Percentiles rank a stretch among this genome's conserved stretches.
These are phyloP conservation scores for Aspergillus eucalypticola DNA, from an alignment of 2,329 filamentous ascomycete genomes.

Conservation along the genomic window DNA sequence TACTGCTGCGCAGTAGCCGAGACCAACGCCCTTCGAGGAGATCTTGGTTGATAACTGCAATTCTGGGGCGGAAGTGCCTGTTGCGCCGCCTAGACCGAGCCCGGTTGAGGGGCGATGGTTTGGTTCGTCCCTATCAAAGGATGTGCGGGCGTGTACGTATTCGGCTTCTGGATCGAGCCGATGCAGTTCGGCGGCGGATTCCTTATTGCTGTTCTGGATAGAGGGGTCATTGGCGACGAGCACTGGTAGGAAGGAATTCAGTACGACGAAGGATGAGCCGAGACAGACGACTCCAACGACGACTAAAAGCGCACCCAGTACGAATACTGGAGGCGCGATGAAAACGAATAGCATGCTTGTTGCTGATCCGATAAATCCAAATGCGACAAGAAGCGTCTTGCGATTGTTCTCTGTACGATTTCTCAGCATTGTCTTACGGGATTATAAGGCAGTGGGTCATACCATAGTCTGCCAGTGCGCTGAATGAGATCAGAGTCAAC, in stretches of 20 bases:
- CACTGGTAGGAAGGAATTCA: slow-evolving; percentile 88
- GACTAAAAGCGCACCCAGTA: slow-evolving; percentile 76
- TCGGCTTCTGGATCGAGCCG: slow-evolving; percentile 18
- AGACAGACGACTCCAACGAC: slow-evolving; percentile 87
- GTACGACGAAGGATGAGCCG: slow-evolving; percentile 83
- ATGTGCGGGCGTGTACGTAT: slow-evolving; percentile 13
- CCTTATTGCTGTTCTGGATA: slow-evolving; percentile 33
- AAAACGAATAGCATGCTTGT: slow-evolving; percentile 86
- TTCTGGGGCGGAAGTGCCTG: slow-evolving; percentile 55
- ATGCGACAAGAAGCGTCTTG: slow-evolving; percentile 77
- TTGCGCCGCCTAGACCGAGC: background rate
- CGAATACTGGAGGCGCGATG: slow-evolving; percentile 70
- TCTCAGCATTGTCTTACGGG: background rate
- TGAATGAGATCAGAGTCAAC: slow-evolving; percentile 73
- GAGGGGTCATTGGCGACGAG: slow-evolving; percentile 78
- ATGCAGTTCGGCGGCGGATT: slow-evolving; percentile 28
- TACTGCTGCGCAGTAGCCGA: slow-evolving; percentile 81
- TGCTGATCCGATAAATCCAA: slow-evolving; percentile 75
- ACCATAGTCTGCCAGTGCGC: slow-evolving; percentile 73
- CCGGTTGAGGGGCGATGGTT: slow-evolving; percentile 2
- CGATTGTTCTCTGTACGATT: slow-evolving; percentile 52
- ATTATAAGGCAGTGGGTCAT: slow-evolving; percentile 28
- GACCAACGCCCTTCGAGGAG: slow-evolving; percentile 82
- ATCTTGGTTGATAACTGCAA: slow-evolving; percentile 82
- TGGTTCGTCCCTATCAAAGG: slow-evolving; percentile 20